Conservation (phyloP, 2,329 filamentous ascomycete species). For the Colletotrichum filicis region DNA sequence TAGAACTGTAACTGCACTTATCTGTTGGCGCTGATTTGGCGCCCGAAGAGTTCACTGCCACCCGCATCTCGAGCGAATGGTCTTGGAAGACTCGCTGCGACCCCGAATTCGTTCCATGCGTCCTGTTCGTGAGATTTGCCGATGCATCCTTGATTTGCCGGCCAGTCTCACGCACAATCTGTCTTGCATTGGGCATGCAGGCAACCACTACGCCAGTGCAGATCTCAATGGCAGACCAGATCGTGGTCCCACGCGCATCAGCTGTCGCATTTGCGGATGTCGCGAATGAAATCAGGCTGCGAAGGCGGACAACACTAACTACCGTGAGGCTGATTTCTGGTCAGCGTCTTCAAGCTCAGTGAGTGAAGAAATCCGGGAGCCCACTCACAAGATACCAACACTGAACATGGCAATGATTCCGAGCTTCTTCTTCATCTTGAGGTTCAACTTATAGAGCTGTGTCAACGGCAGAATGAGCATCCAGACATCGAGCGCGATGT, state of each 20-base stretch:
- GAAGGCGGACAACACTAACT: constrained; percentile 44
- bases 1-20: neutral
- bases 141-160: neutral
- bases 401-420: constrained; percentile 50
- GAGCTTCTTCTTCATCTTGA: constrained; percentile 49
- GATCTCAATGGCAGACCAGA: constrained; percentile 16
- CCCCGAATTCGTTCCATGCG: neutral
- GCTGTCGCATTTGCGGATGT: constrained; percentile 20
- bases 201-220: constrained; percentile 6
- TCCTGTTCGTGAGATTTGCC: neutral
- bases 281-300: constrained; percentile 55
- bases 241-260: constrained; percentile 8
- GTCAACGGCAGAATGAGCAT: constrained; percentile 55
- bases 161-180: constrained; percentile 1
- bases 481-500: constrained; percentile 55
- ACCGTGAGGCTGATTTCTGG: constrained; percentile 41
- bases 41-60: neutral
- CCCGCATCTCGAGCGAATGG: neutral
- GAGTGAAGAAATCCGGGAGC: no score
- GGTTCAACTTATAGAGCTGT: constrained; percentile 43
- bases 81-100: neutral
- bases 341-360: neutral
- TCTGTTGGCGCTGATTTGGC: neutral
- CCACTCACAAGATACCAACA: constrained; percentile 38
- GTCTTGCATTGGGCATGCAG: constrained; percentile 17